phyloP scores from a whole-genome alignment of 2,329 filamentous ascomycete species.

The Colletotrichum incanum region DNA sequence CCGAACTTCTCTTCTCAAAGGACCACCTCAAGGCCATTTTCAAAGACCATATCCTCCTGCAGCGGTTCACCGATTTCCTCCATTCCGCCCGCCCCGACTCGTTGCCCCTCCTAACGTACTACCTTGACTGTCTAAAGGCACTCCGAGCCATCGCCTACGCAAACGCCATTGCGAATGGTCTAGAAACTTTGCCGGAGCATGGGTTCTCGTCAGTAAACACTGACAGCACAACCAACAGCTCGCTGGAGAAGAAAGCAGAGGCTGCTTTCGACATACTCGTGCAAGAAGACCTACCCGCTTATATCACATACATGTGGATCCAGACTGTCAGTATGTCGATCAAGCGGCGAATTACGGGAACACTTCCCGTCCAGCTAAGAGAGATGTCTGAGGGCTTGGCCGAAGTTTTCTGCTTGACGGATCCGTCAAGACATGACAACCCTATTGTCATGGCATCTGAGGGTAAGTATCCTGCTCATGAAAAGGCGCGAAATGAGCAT shows the following conservation, averaged over 20 bases:
- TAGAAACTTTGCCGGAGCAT: conserved; percentile 69
- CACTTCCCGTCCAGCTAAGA: conserved; percentile 73
- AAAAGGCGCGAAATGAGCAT: accelerated
- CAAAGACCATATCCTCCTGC: conserved; percentile 72
- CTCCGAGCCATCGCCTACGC: conserved; percentile 79
- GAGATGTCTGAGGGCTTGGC: conserved; percentile 83
- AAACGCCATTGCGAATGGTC: conserved; percentile 76
- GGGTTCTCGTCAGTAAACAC: conserved; percentile 69
- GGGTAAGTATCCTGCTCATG: conserved; percentile 61
- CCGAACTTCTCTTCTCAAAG: conserved; percentile 76
- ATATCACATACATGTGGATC: conserved; percentile 78
- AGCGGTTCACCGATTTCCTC: conserved; percentile 79
- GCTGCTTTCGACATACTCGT: conserved; percentile 76
- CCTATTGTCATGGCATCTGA: conserved; percentile 85
- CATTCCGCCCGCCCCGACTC: conserved; percentile 72
- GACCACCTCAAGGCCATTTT: conserved; percentile 79
- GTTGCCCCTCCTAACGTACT: conserved; percentile 78
- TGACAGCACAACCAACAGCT: conserved; percentile 68
- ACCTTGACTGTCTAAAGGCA: conserved; percentile 80
- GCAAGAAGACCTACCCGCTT: conserved; percentile 79
- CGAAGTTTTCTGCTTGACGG: conserved; percentile 83
- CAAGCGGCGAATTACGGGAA: conserved; percentile 77
- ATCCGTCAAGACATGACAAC: conserved; percentile 81
- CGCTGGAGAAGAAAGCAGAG: conserved; percentile 75
- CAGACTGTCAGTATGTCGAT: conserved; percentile 80